A percentile compares a stretch with the other conserved stretches of the same genome.
Conservation (phyloP, 2,329 filamentous ascomycete species). For the Nothophoma quercina region DNA sequence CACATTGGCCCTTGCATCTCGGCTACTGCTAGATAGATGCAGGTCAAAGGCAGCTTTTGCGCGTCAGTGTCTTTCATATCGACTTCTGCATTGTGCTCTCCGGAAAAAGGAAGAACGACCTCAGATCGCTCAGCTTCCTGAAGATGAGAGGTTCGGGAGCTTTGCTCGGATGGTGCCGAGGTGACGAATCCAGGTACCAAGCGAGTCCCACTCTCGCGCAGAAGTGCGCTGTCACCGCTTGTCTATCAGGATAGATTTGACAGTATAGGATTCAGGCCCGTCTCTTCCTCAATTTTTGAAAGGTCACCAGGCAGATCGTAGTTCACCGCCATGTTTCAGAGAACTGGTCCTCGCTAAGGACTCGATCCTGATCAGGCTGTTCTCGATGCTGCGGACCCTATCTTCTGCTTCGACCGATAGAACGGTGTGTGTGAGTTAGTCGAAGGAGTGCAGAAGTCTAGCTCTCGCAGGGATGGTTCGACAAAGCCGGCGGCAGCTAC, state of each 20-base stretch:
- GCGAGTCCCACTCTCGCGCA: neutral
- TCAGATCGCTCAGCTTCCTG: neutral
- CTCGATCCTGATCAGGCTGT: constrained; percentile 3
- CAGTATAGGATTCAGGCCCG: constrained; percentile 5
- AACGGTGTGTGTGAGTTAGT: constrained; percentile 19
- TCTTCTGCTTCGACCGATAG: constrained; percentile 11
- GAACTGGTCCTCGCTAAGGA: constrained; percentile 1
- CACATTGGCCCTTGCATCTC: neutral
- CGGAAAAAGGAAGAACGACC: too few relatives aligned
- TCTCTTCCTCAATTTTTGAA: constrained; percentile 1
- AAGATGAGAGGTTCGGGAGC: neutral
- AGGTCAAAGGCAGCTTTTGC: too few relatives aligned
- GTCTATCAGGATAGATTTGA: neutral
- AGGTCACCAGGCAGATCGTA: constrained; percentile 6
- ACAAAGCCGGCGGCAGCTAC: constrained; percentile 4
- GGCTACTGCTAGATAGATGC: neutral
- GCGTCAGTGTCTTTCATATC: too few relatives aligned
- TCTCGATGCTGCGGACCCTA: constrained; percentile 16
- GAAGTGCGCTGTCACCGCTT: constrained; percentile 12
- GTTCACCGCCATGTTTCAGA: constrained; percentile 18
- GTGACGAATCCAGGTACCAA: neutral
- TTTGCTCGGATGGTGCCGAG: constrained; percentile 1
- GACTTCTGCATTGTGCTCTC: too few relatives aligned
- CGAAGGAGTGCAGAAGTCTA: constrained; percentile 17
- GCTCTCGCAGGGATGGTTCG: constrained; percentile 18